phyloP scores from a whole-genome alignment of 345 rosid species.

The Citrus inodora region DNA sequence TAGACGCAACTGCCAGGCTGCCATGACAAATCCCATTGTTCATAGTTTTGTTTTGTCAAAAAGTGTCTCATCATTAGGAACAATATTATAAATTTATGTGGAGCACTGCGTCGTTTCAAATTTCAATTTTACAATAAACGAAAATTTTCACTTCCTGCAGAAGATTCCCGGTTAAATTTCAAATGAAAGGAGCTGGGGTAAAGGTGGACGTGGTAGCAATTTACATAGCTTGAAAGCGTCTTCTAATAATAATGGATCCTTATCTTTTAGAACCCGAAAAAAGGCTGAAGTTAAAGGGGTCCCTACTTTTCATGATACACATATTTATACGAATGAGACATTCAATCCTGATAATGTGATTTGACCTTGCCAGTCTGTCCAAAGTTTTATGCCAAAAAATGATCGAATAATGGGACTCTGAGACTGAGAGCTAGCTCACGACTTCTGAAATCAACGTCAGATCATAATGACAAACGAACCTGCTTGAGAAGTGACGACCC shows the following conservation, averaged over 20 bases:
- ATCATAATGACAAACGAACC: background rate
- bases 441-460: background rate
- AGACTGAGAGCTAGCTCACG: background rate
- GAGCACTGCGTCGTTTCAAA: background rate
- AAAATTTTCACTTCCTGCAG: background rate
- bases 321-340: background rate
- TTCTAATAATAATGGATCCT: constrained; percentile 1
- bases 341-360: constrained; percentile 20
- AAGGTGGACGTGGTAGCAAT: background rate
- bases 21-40: background rate
- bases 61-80: background rate
- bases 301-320: background rate
- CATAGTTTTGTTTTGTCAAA: background rate
- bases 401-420: background rate
- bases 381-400: background rate
- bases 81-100: background rate
- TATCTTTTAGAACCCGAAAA: constrained; percentile 7
- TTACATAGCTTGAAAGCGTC: background rate
- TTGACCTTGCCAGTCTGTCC: constrained; percentile 31
- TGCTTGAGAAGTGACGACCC: background rate
- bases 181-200: background rate
- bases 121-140: background rate
- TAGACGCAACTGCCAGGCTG: constrained; percentile 7
- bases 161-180: background rate
- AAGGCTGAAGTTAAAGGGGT: background rate